Evolutionary conservation across 73 alveolate genomes (phyloP).

Genomic region (Stentor roeselii): DNA sequence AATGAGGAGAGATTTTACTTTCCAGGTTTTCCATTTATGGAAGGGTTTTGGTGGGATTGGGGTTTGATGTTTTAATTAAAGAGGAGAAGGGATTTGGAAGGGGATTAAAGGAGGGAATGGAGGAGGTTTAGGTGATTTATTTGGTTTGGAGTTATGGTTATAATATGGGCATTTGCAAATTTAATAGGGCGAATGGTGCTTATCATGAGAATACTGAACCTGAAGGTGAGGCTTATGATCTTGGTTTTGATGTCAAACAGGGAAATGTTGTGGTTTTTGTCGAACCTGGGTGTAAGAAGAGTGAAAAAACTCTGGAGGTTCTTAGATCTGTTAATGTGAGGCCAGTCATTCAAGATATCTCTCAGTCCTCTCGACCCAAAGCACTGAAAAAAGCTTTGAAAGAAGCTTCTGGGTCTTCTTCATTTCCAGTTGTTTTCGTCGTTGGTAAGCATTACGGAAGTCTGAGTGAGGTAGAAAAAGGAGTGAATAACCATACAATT

Average conservation of each 20-base stretch:
- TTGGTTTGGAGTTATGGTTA: no score
- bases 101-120: neutral
- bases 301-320: neutral
- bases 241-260: neutral
- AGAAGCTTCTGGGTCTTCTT: neutral
- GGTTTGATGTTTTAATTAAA: neutral
- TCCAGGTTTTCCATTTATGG: no score
- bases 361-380: neutral
- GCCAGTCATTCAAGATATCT: neutral
- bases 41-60: neutral
- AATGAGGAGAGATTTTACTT: neutral
- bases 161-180: constrained; percentile 1
- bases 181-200: no score
- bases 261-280: neutral
- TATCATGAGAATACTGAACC: no score
- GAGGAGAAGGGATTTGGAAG: neutral
- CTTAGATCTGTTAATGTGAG: neutral
- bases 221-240: neutral
- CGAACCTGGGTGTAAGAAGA: neutral
- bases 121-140: neutral
- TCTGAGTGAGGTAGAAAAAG: neutral
- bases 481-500: neutral
- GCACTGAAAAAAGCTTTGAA: neutral
- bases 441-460: neutral
- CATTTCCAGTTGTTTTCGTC: neutral